Percentiles rank a stretch among this genome's conserved stretches.
phyloP scores from a whole-genome alignment of 2,329 filamentous ascomycete genomes.

The Orbilia quercus region DNA sequence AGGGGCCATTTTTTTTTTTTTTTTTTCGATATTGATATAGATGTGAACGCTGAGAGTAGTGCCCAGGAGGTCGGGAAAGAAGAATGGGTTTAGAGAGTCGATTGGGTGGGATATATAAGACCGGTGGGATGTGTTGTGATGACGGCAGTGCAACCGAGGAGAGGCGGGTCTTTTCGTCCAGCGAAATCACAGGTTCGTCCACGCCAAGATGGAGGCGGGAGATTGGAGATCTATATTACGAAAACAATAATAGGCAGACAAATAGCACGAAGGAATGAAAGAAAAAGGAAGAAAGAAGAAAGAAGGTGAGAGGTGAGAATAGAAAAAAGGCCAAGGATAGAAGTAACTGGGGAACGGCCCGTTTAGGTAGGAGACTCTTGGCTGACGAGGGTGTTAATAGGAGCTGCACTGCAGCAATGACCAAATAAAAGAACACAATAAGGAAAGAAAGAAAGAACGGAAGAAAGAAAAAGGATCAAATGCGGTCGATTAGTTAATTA shows the following conservation, averaged over 20 bases:
- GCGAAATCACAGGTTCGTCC: slow-evolving; percentile 1
- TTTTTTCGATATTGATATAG: too few species aligned
- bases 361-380: slow-evolving; percentile 31
- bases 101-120: slow-evolving; percentile 10
- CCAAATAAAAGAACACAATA: slow-evolving; percentile 1
- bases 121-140: slow-evolving; percentile 32
- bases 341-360: slow-evolving; percentile 16
- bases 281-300: slow-evolving; percentile 2
- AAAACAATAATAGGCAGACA: not conserved
- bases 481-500: slow-evolving; percentile 8
- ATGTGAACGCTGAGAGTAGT: not conserved
- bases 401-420: slow-evolving; percentile 43
- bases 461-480: not conserved
- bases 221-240: not conserved
- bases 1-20: slow-evolving; percentile 44
- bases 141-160: slow-evolving; percentile 20
- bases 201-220: slow-evolving; percentile 11
- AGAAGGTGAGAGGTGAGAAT: too few species aligned
- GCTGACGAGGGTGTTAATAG: slow-evolving; percentile 21
- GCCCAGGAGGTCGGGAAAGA: slow-evolving; percentile 4
- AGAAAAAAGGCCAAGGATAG: too few species aligned
- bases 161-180: slow-evolving; percentile 9
- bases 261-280: not conserved
- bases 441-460: not conserved
- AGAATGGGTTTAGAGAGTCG: slow-evolving; percentile 2